Evolutionary conservation across 345 rosid genomes (phyloP).

Genomic region (Theobroma cacao): DNA sequence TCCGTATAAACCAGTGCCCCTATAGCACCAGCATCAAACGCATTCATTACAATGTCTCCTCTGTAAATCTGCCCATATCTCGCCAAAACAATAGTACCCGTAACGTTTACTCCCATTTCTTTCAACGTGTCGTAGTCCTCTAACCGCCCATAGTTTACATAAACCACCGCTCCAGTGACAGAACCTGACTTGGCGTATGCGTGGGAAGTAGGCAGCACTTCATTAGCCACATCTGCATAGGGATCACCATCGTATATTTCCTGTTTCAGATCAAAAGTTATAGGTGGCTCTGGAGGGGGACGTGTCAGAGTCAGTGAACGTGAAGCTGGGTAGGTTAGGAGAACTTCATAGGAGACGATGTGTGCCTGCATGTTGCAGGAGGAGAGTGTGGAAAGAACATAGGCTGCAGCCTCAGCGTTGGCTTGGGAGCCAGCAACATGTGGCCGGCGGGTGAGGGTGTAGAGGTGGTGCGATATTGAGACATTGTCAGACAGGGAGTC

Average conservation of each 20-base stretch:
- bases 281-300: slow-evolving; percentile 24
- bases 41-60: slow-evolving; percentile 75
- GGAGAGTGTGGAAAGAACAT: slow-evolving; percentile 47
- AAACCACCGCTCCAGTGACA: slow-evolving; percentile 52
- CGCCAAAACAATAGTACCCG: slow-evolving; percentile 52
- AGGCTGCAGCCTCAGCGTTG: slow-evolving; percentile 70
- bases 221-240: slow-evolving; percentile 51
- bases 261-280: slow-evolving; percentile 44
- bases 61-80: slow-evolving; percentile 68
- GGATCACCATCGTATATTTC: slow-evolving; percentile 61
- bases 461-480: slow-evolving; percentile 59
- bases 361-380: slow-evolving; percentile 42
- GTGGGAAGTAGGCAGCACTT: slow-evolving; percentile 72
- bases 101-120: slow-evolving; percentile 46
- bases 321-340: slow-evolving; percentile 64
- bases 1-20: slow-evolving; percentile 67
- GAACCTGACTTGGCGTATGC: slow-evolving; percentile 80
- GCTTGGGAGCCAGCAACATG: slow-evolving; percentile 77
- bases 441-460: slow-evolving; percentile 72
- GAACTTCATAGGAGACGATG: slow-evolving; percentile 52
- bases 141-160: slow-evolving; percentile 69
- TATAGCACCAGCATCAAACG: slow-evolving; percentile 57
- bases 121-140: slow-evolving; percentile 53
- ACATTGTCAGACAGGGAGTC: slow-evolving; percentile 55
- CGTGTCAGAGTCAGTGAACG: slow-evolving; percentile 50